Evolutionary conservation across 169 alveolate species (phyloP), one percentile per base, ranked within the genome.

Genomic region (Plasmodium coatneyi): DNA sequence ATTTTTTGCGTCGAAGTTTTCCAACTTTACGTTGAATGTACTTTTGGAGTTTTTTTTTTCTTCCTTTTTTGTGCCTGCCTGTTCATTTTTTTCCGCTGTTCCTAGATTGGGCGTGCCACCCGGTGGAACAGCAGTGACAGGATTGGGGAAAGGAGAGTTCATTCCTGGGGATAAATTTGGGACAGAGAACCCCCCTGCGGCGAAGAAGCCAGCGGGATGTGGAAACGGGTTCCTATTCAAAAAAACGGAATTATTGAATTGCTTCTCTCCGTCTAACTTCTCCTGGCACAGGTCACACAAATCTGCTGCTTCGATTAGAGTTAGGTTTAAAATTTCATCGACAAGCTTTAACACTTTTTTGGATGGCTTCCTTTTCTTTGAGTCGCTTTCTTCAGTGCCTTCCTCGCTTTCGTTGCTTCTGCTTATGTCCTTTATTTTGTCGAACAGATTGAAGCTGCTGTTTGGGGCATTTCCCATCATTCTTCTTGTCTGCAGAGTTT

Each of bases 281-380:
- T 96, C 97, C 74, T 97, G 98, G 60, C 98, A 97, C 4, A 97
- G 82, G 83, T 97, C 98, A 83, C 98, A 97, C 72, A 97, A 92
- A 39, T 97, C 98, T 7, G 98, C 98, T 32, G 98, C 98, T 83
- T 97, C 98, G 2, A 97, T 96, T 56, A 97, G 93, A 10, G 98
- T 95, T 80, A 97, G 89, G 72, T 92, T 95, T 66, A 97, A 89
- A 25, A 97, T 96, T 92, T 97, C 98, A 78, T 97, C 98, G 2
- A 95, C 98, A 74, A 97, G 84, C 2, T 95, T 92, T 36, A 97
- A 30, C 22, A 97, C 98, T 96, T 97, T 84, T 52, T 84, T 84
- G 56, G 80, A 74, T 30, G 93, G 87, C 36, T 92, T 81, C 41
- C 84, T 71, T 72, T 49, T 72, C 54, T 82, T 49, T 28, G 32